A percentile compares a stretch with the other conserved stretches of the same genome.
Evolutionary conservation across 2,329 filamentous ascomycete genomes (phyloP).

Genomic region (Hymenoscyphus salicellus): DNA sequence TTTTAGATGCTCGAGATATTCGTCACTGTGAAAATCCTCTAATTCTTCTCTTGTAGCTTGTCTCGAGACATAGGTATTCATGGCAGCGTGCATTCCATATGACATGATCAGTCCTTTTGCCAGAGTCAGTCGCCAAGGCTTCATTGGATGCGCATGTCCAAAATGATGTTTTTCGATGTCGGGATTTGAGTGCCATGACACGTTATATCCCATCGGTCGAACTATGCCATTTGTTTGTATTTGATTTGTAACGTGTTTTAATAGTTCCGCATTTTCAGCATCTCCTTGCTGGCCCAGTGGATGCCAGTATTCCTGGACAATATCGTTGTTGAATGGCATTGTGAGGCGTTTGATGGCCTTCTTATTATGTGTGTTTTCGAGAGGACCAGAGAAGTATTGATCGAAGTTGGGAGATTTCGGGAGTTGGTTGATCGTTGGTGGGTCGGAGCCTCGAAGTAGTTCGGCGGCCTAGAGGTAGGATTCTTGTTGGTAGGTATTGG

Average conservation of each 20-base stretch:
- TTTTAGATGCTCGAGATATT: constrained; percentile 87
- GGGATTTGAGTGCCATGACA: constrained; percentile 94
- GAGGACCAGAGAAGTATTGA: not conserved
- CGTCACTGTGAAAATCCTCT: constrained; percentile 77
- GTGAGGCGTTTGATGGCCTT: not conserved
- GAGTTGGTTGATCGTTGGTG: not conserved
- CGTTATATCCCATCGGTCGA: constrained; percentile 79
- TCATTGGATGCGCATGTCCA: constrained; percentile 96
- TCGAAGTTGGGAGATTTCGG: not conserved
- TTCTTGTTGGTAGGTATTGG: not conserved
- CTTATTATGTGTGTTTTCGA: not conserved
- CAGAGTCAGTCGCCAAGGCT: constrained; percentile 92
- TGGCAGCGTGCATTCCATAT: constrained; percentile 93
- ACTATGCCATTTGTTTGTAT: constrained; percentile 64
- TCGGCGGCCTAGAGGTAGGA: not conserved
- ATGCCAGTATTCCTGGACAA: constrained; percentile 33
- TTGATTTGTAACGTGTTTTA: constrained; percentile 28
- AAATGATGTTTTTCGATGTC: constrained; percentile 97
- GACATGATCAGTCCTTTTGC: constrained; percentile 93
- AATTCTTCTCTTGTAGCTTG: constrained; percentile 86
- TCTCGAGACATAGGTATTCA: constrained; percentile 88
- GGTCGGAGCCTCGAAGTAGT: not conserved
- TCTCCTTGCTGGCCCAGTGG: constrained; percentile 33
- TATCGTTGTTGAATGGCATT: constrained; percentile 19
- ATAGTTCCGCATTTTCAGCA: constrained; percentile 27